A percentile compares a stretch with the other conserved stretches of the same genome.
phyloP scores from a whole-genome alignment of 352 stramenopile species.

The Globisporangium nunn region DNA sequence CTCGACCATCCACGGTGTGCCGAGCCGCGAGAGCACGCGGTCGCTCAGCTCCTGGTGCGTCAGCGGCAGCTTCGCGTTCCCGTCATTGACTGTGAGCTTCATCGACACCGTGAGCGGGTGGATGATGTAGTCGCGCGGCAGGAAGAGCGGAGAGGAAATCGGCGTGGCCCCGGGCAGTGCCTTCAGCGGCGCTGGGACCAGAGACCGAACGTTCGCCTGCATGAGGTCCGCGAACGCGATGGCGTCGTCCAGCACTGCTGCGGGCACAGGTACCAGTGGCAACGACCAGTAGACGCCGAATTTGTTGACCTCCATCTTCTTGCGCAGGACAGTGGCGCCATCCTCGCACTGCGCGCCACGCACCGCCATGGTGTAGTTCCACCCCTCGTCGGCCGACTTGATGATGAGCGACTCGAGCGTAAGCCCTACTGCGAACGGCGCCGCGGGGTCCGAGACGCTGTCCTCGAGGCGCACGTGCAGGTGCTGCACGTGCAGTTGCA shows the following conservation, averaged over 20 bases:
- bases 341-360: constrained; percentile 17
- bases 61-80: constrained; percentile 66
- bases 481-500: constrained; percentile 74
- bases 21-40: constrained; percentile 61
- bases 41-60: constrained; percentile 71
- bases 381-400: constrained; percentile 72
- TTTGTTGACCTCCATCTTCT: constrained; percentile 80
- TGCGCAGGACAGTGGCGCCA: constrained; percentile 45
- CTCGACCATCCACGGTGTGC: constrained; percentile 72
- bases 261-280: constrained; percentile 35
- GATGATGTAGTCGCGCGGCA: constrained; percentile 55
- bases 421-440: constrained; percentile 54
- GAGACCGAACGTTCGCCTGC: constrained; percentile 53
- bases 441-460: constrained; percentile 30
- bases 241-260: constrained; percentile 34
- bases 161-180: constrained; percentile 14
- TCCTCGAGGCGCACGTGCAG: constrained; percentile 73
- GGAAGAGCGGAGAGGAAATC: constrained; percentile 28
- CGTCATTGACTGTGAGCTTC: constrained; percentile 79
- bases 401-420: constrained; percentile 77
- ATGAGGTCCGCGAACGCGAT: constrained; percentile 61
- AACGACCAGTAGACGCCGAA: constrained; percentile 79
- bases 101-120: constrained; percentile 70
- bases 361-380: constrained; percentile 82
- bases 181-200: background rate